A percentile compares a stretch with the other conserved stretches of the same genome.
phyloP scores from a whole-genome alignment of 1,139 yeast genomes.

The Geotrichum australiense region DNA sequence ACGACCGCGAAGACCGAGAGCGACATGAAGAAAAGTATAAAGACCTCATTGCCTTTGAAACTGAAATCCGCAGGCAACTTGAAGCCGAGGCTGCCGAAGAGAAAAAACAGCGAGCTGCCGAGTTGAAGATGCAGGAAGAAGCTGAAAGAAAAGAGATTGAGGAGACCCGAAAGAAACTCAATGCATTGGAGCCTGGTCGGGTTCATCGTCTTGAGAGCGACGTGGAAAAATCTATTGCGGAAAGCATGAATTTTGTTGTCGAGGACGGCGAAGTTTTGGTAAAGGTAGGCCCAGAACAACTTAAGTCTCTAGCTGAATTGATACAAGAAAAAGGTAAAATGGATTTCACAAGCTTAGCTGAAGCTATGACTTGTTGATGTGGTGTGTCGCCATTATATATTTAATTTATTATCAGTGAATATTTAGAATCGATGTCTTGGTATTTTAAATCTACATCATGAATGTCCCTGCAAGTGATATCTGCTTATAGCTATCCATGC shows the following conservation, averaged over 20 bases:
- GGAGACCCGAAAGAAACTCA: constrained; percentile 7
- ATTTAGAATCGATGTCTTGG: too few relatives aligned
- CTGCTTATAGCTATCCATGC: too few relatives aligned
- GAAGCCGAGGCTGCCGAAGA: constrained; percentile 17
- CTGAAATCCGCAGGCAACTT: constrained; percentile 12
- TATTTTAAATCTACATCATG: too few relatives aligned
- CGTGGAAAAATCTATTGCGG: constrained; percentile 11
- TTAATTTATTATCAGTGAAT: too few relatives aligned
- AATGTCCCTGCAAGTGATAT: too few relatives aligned
- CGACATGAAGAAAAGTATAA: constrained; percentile 16
- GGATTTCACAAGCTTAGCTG: background rate
- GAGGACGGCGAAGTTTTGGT: constrained; percentile 13
- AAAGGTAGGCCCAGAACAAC: constrained; percentile 12
- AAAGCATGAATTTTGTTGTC: constrained; percentile 10
- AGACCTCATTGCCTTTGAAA: constrained; percentile 15
- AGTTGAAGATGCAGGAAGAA: constrained; percentile 15
- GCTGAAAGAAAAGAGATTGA: constrained; percentile 8
- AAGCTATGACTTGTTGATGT: background rate
- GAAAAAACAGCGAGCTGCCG: constrained; percentile 12
- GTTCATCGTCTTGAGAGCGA: constrained; percentile 7
- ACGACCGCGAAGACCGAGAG: constrained; percentile 17
- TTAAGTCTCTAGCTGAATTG: constrained; percentile 9
- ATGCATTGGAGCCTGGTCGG: constrained; percentile 13
- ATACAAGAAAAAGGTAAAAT: constrained; percentile 8
- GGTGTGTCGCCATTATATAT: too few relatives aligned